Conservation (phyloP, 257 asterid genomes). For the Solanum pinnatisectum region DNA sequence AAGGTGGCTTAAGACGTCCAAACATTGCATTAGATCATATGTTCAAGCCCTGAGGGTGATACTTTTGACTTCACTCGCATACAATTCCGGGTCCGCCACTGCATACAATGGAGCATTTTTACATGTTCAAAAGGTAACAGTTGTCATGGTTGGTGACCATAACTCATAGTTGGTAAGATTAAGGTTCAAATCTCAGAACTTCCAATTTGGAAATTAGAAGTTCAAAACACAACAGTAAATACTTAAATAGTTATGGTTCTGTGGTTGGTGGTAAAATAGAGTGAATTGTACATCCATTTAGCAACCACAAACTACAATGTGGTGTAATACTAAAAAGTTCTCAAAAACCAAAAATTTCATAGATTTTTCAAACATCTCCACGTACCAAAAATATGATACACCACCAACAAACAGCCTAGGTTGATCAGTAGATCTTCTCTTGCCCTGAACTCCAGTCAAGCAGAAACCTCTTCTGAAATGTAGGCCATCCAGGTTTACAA, state of each 20-base stretch:
- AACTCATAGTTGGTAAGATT: not conserved
- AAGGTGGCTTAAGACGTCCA: not conserved
- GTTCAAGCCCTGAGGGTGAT: not conserved
- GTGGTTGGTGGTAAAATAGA: not conserved
- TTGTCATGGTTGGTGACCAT: not conserved
- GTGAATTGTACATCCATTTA: not conserved
- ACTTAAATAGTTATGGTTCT: not conserved
- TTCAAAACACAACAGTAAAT: not conserved
- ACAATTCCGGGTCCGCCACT: not conserved
- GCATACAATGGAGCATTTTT: not conserved
- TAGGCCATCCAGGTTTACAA: not conserved
- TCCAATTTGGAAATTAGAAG: not conserved
- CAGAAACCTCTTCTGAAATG: not conserved
- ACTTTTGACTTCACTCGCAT: not conserved
- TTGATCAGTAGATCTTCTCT: not conserved
- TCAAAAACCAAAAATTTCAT: not conserved
- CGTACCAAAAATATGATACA: not conserved
- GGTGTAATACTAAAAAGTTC: not conserved
- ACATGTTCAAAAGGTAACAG: not conserved
- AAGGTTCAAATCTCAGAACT: not conserved
- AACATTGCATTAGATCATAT: not conserved
- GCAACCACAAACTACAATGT: not conserved
- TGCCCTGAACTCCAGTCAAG: not conserved
- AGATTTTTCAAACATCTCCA: not conserved
- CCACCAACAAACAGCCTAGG: not conserved